phyloP scores from a whole-genome alignment of 345 rosid species.

The Hibiscus mutabilis region DNA sequence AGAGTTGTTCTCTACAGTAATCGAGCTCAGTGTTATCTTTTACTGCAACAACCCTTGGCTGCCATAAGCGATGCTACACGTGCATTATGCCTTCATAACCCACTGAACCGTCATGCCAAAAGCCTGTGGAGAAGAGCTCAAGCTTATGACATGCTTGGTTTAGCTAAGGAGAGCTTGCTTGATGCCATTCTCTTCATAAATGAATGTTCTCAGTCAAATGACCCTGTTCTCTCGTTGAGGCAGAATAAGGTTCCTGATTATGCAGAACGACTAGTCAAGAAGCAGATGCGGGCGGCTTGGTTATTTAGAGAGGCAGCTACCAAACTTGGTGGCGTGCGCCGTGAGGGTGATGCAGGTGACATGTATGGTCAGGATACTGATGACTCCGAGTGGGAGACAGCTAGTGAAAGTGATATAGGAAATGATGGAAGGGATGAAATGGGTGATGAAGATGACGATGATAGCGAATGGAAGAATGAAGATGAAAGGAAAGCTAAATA shows the following conservation, averaged over 20 bases:
- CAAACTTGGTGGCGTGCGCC: conserved; percentile 80
- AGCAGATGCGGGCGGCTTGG: conserved; percentile 99
- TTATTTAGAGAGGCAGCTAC: conserved; percentile 86
- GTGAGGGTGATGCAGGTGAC: conserved; percentile 62
- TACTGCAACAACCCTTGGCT: conserved; percentile 82
- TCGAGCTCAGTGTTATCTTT: conserved; percentile 92
- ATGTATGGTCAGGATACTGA: conserved; percentile 69
- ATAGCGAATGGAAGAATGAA: conserved; percentile 55
- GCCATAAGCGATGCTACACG: conserved; percentile 94
- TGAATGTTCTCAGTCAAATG: conserved; percentile 94
- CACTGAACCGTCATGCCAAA: conserved; percentile 91
- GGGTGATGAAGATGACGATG: conserved; percentile 68
- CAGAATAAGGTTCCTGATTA: conserved; percentile 98
- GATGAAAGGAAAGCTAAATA: conserved; percentile 46
- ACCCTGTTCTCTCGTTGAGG: conserved; percentile 82
- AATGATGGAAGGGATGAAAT: conserved; percentile 72
- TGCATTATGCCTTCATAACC: conserved; percentile 81
- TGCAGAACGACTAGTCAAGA: conserved; percentile 92
- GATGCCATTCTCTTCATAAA: conserved; percentile 96
- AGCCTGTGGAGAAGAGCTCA: conserved; percentile 99
- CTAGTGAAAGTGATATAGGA: conserved; percentile 91
- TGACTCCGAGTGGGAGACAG: conserved; percentile 98
- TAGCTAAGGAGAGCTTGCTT: conserved; percentile 93
- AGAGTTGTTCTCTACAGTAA: conserved; percentile 93
- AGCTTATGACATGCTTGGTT: conserved; percentile 89